phyloP scores from a whole-genome alignment of 371 early-diverging fungal species.

The Paraphysoderma sedebokerense region DNA sequence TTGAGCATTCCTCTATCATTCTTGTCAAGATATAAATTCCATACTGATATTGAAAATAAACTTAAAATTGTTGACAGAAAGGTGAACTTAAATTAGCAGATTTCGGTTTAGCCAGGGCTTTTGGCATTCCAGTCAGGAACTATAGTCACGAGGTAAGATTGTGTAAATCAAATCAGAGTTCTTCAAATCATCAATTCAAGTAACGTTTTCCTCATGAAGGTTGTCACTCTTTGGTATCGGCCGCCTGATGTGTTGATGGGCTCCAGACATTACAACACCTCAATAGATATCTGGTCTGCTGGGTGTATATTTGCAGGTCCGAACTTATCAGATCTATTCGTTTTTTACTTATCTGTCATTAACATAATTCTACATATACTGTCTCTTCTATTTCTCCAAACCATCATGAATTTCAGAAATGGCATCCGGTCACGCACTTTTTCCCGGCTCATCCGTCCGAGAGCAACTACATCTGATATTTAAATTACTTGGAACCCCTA shows the following conservation, averaged over 20 bases:
- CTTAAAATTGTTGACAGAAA: conserved; percentile 16
- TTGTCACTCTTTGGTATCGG: conserved; percentile 87
- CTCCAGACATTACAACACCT: conserved; percentile 87
- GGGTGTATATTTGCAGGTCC: conserved; percentile 91
- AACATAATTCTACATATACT: not conserved
- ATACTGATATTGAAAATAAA: not conserved
- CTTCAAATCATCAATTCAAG: not conserved
- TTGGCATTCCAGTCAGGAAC: conserved; percentile 90
- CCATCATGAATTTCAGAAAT: conserved; percentile 46
- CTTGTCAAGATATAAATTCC: not conserved
- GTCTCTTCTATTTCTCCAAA: too few relatives aligned
- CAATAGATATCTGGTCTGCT: conserved; percentile 98
- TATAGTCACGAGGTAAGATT: conserved; percentile 90
- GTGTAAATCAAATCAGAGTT: conserved; percentile 7
- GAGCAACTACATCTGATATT: conserved; percentile 84
- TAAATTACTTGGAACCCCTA: conserved; percentile 79
- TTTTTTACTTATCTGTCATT: not conserved
- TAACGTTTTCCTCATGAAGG: conserved; percentile 21
- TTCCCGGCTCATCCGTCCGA: conserved; percentile 78
- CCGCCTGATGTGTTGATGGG: conserved; percentile 99
- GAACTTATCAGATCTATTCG: not conserved
- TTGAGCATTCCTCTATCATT: conserved; percentile 7
- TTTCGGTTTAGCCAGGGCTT: conserved; percentile 93
- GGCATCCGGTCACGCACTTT: conserved; percentile 83
- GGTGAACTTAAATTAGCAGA: conserved; percentile 90